Base-by-base conservation (phyloP, 2,329 filamentous ascomycete species). In the Emmonsiellopsis sp. region DNA sequence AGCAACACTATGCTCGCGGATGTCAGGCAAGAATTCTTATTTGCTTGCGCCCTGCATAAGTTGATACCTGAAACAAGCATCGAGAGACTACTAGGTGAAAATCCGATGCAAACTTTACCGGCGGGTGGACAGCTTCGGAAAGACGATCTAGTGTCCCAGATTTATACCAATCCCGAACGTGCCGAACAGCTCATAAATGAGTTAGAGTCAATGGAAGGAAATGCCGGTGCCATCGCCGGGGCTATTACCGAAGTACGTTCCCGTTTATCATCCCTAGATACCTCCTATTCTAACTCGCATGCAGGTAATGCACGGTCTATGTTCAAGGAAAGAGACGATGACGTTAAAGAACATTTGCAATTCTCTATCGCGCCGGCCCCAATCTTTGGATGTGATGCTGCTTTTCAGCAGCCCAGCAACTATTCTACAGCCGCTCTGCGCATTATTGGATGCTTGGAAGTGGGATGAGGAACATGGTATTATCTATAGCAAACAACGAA, bases 201-300 rank as follows among this genome's bases (percentile, higher is more conserved):
- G 62, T 76, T 98, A 27, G 89, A 95, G 53, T 86, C 85, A 49
- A 90, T 93, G 79, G 88, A 95, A 62, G 92, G 92, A 1, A 96
- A 96, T 67, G 88, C 88, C 2, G 89, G 88, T 2, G 88, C 89
- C 2, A 88, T 94, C 14, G 87, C 86, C 49, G 83, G 85, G 56
- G 91, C 90, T 2, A 75, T 91, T 44, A 81, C 84, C 40, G 86
- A 88, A 73, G 84, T 85, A 66, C 61, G 75, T 65, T 31, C 11
- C 45, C 34, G 42, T 27, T 31, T 21, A 3, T 46, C 53, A 36
- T 60, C 42, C 61, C 47, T 6, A 44, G 13, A 8, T 3, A 17
- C 31, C 17, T 42, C 45, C 8, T 27, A 31, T 21, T 42, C 51
- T 54, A 47, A 56, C 37, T 9, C 13, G 39, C n/a, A n/a, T 42